phyloP scores from a whole-genome alignment of 495 filamentous ascomycete genomes.

The Pseudotulostoma volvatum region DNA sequence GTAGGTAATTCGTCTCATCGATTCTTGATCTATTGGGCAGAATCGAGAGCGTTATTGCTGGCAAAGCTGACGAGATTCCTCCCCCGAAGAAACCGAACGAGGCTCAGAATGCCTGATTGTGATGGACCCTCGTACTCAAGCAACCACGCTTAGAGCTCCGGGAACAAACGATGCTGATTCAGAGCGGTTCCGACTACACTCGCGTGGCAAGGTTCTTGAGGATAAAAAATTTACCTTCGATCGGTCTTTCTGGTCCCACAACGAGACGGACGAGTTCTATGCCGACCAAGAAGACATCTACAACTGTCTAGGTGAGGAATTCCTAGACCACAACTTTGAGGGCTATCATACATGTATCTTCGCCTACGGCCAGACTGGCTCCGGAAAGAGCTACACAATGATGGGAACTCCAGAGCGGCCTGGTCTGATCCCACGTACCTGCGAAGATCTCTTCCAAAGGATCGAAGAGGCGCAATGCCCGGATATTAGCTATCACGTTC shows the following conservation, averaged over 20 bases:
- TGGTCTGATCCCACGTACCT: conserved; percentile 91
- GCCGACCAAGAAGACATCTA: conserved; percentile 88
- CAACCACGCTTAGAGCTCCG: conserved; percentile 51
- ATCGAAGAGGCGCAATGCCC: conserved; percentile 72
- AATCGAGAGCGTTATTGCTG: conserved; percentile 1
- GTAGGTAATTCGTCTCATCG: conserved; percentile 34
- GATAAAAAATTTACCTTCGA: conserved; percentile 92
- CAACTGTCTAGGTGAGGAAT: conserved; percentile 86
- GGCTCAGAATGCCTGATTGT: conserved; percentile 68
- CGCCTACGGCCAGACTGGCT: conserved; percentile 94
- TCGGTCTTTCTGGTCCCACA: conserved; percentile 93
- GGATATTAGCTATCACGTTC: conserved; percentile 88
- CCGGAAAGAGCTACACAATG: conserved; percentile 98
- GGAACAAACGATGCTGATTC: conserved; percentile 45
- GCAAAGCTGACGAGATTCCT: no score
- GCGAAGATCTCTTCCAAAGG: conserved; percentile 86
- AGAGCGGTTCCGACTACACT: conserved; percentile 49
- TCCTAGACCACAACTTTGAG: conserved; percentile 97
- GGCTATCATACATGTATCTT: conserved; percentile 99
- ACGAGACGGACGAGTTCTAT: conserved; percentile 56
- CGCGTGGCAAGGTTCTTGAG: conserved; percentile 57
- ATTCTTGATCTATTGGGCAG: no score
- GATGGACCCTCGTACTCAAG: conserved; percentile 77
- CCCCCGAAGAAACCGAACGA: conserved; percentile 59
- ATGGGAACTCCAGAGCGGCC: conserved; percentile 85